A percentile compares a stretch with the other conserved stretches of the same genome.
Evolutionary conservation across 148 eudicot species (phyloP).

Genomic region (Euryodendron excelsum): DNA sequence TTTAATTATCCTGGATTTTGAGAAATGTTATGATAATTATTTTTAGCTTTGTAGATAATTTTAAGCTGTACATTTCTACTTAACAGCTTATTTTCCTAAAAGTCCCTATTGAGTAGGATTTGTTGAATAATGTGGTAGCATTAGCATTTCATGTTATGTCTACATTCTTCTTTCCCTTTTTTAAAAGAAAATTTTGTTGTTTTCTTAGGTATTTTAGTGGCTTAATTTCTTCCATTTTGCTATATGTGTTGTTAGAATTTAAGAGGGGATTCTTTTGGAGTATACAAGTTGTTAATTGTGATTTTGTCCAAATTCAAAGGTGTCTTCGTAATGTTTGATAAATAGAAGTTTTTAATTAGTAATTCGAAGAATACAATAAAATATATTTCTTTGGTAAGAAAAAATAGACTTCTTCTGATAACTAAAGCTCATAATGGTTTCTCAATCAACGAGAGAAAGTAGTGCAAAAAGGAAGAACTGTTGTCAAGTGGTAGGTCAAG

Average conservation of each 20-base stretch:
- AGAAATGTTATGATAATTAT: not conserved
- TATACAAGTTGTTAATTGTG: not conserved
- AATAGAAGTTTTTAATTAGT: not conserved
- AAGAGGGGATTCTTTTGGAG: too few species aligned
- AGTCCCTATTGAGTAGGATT: not conserved
- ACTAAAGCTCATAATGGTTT: not conserved
- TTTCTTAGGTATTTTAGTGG: not conserved
- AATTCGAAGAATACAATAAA: not conserved
- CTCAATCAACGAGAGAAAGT: too few species aligned
- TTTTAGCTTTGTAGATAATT: not conserved
- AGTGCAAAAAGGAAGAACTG: too few species aligned
- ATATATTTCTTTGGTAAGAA: not conserved
- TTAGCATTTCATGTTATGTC: not conserved
- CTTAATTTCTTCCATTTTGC: not conserved
- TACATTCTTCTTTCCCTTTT: not conserved
- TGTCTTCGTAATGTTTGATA: not conserved
- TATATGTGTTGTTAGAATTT: not conserved
- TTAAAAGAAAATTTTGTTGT: not conserved
- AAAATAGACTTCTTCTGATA: not conserved
- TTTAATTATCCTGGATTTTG: not conserved
- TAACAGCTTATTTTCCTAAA: not conserved
- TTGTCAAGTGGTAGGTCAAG: too few species aligned
- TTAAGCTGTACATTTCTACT: not conserved
- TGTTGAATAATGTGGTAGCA: not conserved
- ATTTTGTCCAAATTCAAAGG: not conserved